Evolutionary conservation across 768 basidiomycete genomes (phyloP), one percentile per base, ranked within the genome.

Genomic region (Termitomyces sp.): DNA sequence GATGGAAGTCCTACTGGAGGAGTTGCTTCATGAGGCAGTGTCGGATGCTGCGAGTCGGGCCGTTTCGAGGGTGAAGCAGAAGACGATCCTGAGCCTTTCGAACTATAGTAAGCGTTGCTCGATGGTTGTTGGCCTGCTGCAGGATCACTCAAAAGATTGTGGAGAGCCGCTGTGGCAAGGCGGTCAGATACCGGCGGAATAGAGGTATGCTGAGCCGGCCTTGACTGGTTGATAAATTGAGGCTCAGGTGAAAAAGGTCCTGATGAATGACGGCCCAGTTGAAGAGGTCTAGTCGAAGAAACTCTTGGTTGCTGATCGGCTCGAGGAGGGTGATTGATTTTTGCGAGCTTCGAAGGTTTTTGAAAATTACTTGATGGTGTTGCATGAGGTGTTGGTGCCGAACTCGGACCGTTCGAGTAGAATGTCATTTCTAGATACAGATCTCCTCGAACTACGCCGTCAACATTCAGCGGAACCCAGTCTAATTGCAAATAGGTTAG

Each of bases 351-450:
- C 24, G 85, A 82, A 45, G 83, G 79, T 55, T 82, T 76, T 27
- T 67, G 69, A 40, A 84, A 53, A 13, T 56, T 61, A 61, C 56
- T 74, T 45, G 63, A 48, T 18, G 70, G 64, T 27, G 72, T 58
- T 65, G 34, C 9, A 60, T 62, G 47, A 62, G 67, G 56, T 20
- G 69, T 55, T 64, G 85, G 72, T n/a, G 80, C 76, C 8, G 86
- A 84, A 4, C 79, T 75, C 8, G 86, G 84, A 4, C 79, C 82
- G 55, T 88, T 85, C 3, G 93, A 82, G 71, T 85, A 98, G 76
- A 86, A 98, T 1, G 95, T 98, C 85, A 97, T 89, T 71, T 98
- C 95, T 16, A 97, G 79, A 68, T 91, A 97, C 10, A 96, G 62
- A 54, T 97, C 92, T 6, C 95, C 95, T 24, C 91, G 85, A 53